Conservation (phyloP, 2,329 filamentous ascomycete genomes). For the Aureobasidium sp. region DNA sequence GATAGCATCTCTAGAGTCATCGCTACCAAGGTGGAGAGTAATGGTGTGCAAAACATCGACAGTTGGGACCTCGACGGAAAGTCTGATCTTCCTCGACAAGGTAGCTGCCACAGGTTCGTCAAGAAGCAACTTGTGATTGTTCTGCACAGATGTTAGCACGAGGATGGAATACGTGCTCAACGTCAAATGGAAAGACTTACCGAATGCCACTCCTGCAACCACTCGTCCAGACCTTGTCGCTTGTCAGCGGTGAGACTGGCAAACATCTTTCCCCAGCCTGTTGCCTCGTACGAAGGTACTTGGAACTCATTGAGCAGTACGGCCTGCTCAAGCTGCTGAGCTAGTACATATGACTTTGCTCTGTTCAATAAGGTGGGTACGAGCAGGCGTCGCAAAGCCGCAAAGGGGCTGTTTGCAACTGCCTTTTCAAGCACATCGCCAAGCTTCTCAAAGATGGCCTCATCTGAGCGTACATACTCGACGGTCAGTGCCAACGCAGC, state of each 20-base stretch:
- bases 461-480: slow-evolving; percentile 66
- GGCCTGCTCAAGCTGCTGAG: slow-evolving; percentile 44
- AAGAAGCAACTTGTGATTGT: slow-evolving; percentile 19
- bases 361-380: slow-evolving; percentile 40
- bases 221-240: slow-evolving; percentile 37
- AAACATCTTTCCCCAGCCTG: slow-evolving; percentile 47
- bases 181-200: too few species aligned
- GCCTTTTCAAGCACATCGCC: slow-evolving; percentile 37
- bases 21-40: slow-evolving; percentile 38
- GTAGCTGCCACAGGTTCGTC: slow-evolving; percentile 21
- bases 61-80: slow-evolving; percentile 82
- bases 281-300: slow-evolving; percentile 41
- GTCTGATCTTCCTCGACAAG: slow-evolving; percentile 55
- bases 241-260: slow-evolving; percentile 39
- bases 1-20: slow-evolving; percentile 27
- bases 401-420: slow-evolving; percentile 39
- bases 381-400: slow-evolving; percentile 41
- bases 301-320: slow-evolving; percentile 45
- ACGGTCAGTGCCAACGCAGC: slow-evolving; percentile 56
- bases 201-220: slow-evolving; percentile 50
- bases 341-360: slow-evolving; percentile 37
- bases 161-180: too few species aligned
- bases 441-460: slow-evolving; percentile 53
- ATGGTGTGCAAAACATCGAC: slow-evolving; percentile 76
- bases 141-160: slow-evolving; percentile 16